Percentiles rank a stretch among this genome's conserved stretches.
phyloP scores from a whole-genome alignment of 768 basidiomycete genomes.

The Kwoniella europaea region DNA sequence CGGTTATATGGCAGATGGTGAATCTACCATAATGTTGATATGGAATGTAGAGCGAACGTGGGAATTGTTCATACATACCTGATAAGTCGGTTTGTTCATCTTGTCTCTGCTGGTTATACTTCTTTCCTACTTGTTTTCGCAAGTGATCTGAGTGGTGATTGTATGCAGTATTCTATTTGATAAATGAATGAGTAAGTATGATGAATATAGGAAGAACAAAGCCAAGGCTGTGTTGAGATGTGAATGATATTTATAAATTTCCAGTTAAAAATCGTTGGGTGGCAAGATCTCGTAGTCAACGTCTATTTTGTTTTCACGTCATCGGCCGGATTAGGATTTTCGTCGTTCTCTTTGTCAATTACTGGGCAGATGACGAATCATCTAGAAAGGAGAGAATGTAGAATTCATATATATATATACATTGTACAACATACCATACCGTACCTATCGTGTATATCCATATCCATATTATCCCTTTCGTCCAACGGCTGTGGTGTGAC shows the following conservation, averaged over 20 bases:
- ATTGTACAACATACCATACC: neutral
- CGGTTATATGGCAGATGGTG: neutral
- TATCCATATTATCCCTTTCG: neutral
- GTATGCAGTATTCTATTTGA: neutral
- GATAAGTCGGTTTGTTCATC: constrained; percentile 23
- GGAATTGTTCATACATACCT: neutral
- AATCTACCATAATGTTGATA: too few relatives aligned
- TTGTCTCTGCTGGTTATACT: neutral
- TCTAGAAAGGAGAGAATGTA: neutral
- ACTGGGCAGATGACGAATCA: neutral
- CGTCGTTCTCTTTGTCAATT: neutral
- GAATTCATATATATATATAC: neutral
- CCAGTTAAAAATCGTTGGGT: neutral
- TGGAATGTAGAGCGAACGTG: too few relatives aligned
- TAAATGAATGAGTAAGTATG: neutral
- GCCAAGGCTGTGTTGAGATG: constrained; percentile 8
- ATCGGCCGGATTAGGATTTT: too few relatives aligned
- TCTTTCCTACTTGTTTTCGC: neutral
- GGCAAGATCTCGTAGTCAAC: neutral
- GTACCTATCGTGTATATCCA: neutral
- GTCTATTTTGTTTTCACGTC: too few relatives aligned
- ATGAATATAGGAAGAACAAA: neutral
- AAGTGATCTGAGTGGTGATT: neutral
- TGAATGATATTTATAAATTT: neutral
- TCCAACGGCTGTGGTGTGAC: too few relatives aligned